These are phyloP conservation scores for Venustampulla echinocandica DNA, from an alignment of 495 filamentous ascomycete species.

Conservation along the genomic window DNA sequence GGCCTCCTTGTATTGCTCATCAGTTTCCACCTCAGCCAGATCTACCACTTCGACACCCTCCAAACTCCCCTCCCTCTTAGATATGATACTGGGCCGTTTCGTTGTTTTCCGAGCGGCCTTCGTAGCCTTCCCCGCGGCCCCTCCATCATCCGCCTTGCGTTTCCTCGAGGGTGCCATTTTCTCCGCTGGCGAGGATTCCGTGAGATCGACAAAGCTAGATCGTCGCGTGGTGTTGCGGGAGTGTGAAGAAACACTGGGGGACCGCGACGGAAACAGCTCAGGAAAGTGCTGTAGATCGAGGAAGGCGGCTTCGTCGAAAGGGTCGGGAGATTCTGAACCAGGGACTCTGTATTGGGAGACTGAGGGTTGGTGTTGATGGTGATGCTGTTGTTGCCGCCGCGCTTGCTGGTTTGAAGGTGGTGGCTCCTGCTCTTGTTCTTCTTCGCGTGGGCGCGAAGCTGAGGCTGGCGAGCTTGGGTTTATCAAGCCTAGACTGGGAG, in stretches of 20 bases:
- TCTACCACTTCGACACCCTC: constrained; percentile 50
- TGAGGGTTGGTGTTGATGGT: too few species aligned
- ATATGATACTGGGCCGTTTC: constrained; percentile 4
- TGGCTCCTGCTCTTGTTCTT: constrained; percentile 2
- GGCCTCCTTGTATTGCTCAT: constrained; percentile 35
- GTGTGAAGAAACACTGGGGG: neutral
- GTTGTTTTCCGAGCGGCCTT: constrained; percentile 12
- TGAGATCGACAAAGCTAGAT: constrained; percentile 25
- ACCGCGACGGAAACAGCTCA: neutral
- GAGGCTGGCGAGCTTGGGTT: neutral
- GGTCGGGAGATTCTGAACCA: constrained; percentile 15
- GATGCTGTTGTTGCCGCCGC: constrained; percentile 1
- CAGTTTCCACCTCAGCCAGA: constrained; percentile 47
- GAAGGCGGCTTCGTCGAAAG: constrained; percentile 12
- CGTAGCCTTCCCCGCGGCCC: constrained; percentile 9
- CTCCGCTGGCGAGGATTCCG: constrained; percentile 14
- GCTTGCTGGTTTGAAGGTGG: constrained; percentile 15
- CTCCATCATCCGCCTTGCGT: constrained; percentile 26
- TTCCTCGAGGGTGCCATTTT: constrained; percentile 21
- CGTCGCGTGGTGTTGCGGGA: constrained; percentile 5
- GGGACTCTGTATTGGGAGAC: constrained; percentile 2
- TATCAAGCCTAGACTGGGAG: neutral
- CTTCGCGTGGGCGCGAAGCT: neutral
- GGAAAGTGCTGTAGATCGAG: neutral
- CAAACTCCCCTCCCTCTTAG: constrained; percentile 5